Evolutionary conservation across 371 early-diverging fungal species (phyloP).

Genomic region (Lichtheimia ornata): DNA sequence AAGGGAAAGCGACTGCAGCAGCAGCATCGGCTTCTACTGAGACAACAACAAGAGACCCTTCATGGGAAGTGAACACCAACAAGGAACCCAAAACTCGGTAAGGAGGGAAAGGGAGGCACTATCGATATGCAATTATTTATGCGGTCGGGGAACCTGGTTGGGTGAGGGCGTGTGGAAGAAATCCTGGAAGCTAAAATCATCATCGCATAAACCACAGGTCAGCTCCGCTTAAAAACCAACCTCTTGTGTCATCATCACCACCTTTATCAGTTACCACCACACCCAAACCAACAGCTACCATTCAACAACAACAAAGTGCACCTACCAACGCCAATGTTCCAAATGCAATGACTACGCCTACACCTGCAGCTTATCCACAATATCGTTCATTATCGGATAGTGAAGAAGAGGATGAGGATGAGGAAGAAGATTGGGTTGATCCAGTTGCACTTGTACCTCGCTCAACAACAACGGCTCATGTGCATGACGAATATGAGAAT

Average conservation of each 20-base stretch:
- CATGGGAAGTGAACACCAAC: not conserved
- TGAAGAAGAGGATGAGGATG: slow-evolving; percentile 30
- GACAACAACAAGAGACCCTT: not conserved
- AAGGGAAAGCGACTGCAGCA: not conserved
- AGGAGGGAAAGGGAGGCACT: not conserved
- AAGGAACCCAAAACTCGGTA: not conserved
- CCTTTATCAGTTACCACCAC: too few species aligned
- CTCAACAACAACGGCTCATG: not conserved
- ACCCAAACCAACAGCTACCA: too few species aligned
- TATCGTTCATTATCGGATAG: too few species aligned
- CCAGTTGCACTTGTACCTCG: slow-evolving; percentile 17
- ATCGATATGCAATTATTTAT: not conserved
- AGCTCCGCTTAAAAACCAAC: slow-evolving; percentile 4
- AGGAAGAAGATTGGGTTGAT: slow-evolving; percentile 31
- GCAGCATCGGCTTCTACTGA: not conserved
- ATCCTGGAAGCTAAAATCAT: slow-evolving; percentile 1
- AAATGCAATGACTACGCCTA: too few species aligned
- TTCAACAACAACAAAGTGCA: too few species aligned
- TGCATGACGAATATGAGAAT: slow-evolving; percentile 22
- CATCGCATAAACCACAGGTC: slow-evolving; percentile 1
- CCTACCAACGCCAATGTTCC: too few species aligned
- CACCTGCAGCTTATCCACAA: too few species aligned
- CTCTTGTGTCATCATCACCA: too few species aligned
- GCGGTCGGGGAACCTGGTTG: not conserved
- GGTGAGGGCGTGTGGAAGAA: not conserved